Evolutionary conservation across 345 rosid genomes (phyloP).

Genomic region (Physaria fendleri): DNA sequence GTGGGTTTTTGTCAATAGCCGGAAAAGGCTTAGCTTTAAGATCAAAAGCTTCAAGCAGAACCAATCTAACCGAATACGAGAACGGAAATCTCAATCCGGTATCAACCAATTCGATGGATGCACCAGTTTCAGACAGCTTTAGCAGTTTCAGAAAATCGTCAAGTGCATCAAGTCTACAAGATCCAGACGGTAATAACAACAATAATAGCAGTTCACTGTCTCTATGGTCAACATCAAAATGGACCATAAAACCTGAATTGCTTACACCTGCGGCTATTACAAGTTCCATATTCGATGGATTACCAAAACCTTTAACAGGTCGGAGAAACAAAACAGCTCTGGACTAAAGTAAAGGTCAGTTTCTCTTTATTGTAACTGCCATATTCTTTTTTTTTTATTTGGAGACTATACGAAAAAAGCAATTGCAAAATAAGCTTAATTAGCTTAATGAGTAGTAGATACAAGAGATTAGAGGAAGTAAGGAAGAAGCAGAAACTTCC

Average conservation of each 20-base stretch:
- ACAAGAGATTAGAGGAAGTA: constrained; percentile 20
- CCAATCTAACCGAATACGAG: too few species aligned
- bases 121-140: constrained; percentile 31
- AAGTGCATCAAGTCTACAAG: constrained; percentile 75
- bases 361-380: constrained; percentile 15
- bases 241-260: constrained; percentile 65
- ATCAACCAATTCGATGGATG: too few species aligned
- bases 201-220: constrained; percentile 29
- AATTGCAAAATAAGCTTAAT: constrained; percentile 19
- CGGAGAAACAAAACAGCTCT: constrained; percentile 73
- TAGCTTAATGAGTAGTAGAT: constrained; percentile 27
- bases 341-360: constrained; percentile 39
- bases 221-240: constrained; percentile 54
- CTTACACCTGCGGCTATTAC: constrained; percentile 49
- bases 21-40: too few species aligned
- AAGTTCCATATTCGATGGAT: constrained; percentile 79
- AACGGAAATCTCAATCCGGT: too few species aligned
- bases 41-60: too few species aligned
- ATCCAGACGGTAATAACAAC: constrained; percentile 38
- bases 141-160: constrained; percentile 65
- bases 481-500: constrained; percentile 3
- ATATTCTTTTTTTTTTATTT: constrained; percentile 18
- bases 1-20: too few species aligned
- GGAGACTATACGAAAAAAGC: constrained; percentile 23
- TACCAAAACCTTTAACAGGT: constrained; percentile 44